Conservation (phyloP, 371 early-diverging fungal genomes). For the Mucor plumbeus region DNA sequence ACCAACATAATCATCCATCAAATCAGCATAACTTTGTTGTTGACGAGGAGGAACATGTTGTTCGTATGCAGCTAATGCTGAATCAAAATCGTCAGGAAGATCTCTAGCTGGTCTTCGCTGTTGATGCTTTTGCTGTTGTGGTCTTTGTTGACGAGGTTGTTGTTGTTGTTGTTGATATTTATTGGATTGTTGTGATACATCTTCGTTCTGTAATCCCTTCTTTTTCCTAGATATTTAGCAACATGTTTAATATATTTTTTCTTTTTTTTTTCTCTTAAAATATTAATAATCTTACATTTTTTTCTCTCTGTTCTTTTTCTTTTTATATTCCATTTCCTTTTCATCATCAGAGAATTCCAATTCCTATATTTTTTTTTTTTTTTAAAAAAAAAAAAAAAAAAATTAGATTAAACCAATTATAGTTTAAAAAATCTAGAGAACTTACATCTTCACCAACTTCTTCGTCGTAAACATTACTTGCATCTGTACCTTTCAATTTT, state of each 20-base stretch:
- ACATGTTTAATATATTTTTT: too few species aligned
- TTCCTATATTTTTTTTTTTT: slow-evolving; percentile 48
- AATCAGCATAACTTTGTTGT: slow-evolving; percentile 44
- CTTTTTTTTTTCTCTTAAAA: too few species aligned
- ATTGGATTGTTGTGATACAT: not conserved
- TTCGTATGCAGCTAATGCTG: slow-evolving; percentile 31
- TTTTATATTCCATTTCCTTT: slow-evolving; percentile 65
- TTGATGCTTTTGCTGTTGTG: not conserved
- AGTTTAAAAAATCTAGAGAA: not conserved
- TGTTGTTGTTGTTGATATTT: not conserved
- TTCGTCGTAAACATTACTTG: slow-evolving; percentile 92
- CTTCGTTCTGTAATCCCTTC: not conserved
- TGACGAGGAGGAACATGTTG: slow-evolving; percentile 19
- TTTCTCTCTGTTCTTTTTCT: slow-evolving; percentile 43
- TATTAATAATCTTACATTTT: slow-evolving; percentile 23
- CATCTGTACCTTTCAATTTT: slow-evolving; percentile 84
- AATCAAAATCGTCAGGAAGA: slow-evolving; percentile 28
- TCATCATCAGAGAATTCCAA: slow-evolving; percentile 92
- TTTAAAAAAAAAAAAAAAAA: not conserved
- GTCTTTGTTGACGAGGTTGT: not conserved
- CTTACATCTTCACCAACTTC: slow-evolving; percentile 75
- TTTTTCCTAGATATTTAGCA: slow-evolving; percentile 10
- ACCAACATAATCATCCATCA: slow-evolving; percentile 8
- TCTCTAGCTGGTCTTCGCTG: slow-evolving; percentile 6
- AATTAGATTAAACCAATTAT: too few species aligned